Percentiles rank a stretch among this genome's conserved stretches.
phyloP scores from a whole-genome alignment of 2,329 filamentous ascomycete genomes.

The Verticillium isaacii region DNA sequence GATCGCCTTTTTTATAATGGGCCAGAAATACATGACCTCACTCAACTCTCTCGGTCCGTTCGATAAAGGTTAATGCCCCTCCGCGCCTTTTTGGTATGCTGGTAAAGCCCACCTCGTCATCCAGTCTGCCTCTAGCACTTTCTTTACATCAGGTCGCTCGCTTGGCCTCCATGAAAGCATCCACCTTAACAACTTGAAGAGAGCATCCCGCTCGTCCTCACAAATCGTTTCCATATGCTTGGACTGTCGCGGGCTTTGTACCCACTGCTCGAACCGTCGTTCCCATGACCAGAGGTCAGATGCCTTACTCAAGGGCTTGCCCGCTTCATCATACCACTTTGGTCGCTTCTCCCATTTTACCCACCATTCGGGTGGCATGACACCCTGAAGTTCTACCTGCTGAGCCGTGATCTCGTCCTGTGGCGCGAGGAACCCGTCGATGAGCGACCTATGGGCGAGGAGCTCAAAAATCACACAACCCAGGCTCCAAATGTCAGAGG shows the following conservation, averaged over 20 bases:
- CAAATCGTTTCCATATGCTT: slow-evolving; percentile 6
- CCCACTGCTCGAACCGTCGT: slow-evolving; percentile 13
- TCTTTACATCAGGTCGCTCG: slow-evolving; percentile 7
- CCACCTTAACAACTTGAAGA: slow-evolving; percentile 16
- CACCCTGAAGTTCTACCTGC: slow-evolving; percentile 23
- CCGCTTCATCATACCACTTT: slow-evolving; percentile 8
- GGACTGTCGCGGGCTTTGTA: slow-evolving; percentile 10
- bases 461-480: slow-evolving; percentile 23
- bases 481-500: slow-evolving; percentile 25
- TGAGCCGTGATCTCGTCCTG: slow-evolving; percentile 22
- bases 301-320: slow-evolving; percentile 7
- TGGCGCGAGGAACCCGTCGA: slow-evolving; percentile 20
- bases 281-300: slow-evolving; percentile 13
- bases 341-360: slow-evolving; percentile 17
- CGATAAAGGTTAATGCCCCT: neutral
- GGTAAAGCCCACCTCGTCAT: slow-evolving; percentile 13
- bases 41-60: neutral
- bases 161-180: slow-evolving; percentile 15
- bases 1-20: too few species aligned
- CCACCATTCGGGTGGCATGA: slow-evolving; percentile 23
- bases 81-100: slow-evolving; percentile 6
- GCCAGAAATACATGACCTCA: too few species aligned
- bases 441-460: slow-evolving; percentile 20
- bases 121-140: slow-evolving; percentile 10
- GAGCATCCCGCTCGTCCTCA: slow-evolving; percentile 11